Conservation (phyloP, 2,329 filamentous ascomycete genomes). For the Hypoxylon sp. region DNA sequence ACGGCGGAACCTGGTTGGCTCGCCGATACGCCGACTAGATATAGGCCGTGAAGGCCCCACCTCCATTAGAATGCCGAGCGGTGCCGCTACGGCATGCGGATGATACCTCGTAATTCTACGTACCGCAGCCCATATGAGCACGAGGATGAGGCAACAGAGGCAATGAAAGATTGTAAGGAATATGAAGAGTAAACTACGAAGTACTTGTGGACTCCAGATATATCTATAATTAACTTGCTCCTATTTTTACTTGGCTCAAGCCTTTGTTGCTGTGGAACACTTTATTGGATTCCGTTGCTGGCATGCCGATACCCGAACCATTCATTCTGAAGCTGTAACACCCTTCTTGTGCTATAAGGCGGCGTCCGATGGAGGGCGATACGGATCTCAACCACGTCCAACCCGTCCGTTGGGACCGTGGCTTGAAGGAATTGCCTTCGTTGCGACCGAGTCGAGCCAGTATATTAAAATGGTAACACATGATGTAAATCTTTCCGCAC, state of each 20-base stretch:
- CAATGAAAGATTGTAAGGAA: no score
- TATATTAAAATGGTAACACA: neutral
- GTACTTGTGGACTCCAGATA: neutral
- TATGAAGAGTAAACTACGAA: no score
- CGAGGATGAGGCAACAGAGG: neutral
- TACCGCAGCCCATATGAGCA: neutral
- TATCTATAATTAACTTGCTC: neutral
- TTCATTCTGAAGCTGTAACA: no score
- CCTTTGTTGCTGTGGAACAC: neutral
- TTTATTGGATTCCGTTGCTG: no score
- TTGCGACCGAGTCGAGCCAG: neutral
- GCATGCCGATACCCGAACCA: no score
- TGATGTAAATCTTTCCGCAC: neutral
- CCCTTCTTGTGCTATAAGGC: no score
- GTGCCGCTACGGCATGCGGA: neutral
- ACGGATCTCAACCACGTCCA: neutral
- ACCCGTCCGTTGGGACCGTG: neutral
- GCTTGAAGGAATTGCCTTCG: neutral
- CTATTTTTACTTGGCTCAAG: no score
- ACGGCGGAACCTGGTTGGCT: neutral
- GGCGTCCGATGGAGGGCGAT: neutral
- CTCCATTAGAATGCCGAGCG: neutral
- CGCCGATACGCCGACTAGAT: neutral
- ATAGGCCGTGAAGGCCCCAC: neutral
- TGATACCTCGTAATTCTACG: neutral